A percentile compares a stretch with the other conserved stretches of the same genome.
Conservation (phyloP, 2,329 filamentous ascomycete species). For the Ceratocystiopsis sp. region DNA sequence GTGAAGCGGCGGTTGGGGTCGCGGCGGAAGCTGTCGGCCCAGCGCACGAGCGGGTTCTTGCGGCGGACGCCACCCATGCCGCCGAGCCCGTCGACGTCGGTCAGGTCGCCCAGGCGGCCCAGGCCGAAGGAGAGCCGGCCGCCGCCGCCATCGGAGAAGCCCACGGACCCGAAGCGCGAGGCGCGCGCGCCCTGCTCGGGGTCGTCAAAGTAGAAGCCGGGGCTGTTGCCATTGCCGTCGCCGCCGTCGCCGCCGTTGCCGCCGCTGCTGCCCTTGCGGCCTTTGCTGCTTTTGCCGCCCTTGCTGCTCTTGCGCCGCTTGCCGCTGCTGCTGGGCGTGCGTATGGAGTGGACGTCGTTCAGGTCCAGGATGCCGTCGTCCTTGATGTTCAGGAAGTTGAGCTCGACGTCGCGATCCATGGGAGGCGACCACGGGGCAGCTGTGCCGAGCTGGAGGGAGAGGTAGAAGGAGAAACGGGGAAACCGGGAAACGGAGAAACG, state of each 20-base stretch:
- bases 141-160: neutral
- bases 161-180: neutral
- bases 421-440: no score
- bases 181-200: conserved; percentile 2
- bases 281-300: no score
- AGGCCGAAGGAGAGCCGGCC: neutral
- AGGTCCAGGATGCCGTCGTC: neutral
- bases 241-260: neutral
- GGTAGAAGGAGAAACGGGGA: no score
- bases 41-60: conserved; percentile 14
- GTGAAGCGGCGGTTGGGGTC: conserved; percentile 35
- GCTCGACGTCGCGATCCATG: neutral
- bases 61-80: conserved; percentile 4
- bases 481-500: no score
- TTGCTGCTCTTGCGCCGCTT: no score
- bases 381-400: neutral
- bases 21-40: conserved; percentile 46
- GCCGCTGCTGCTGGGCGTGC: no score
- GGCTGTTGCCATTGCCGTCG: neutral
- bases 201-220: conserved; percentile 8
- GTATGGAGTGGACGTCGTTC: no score
- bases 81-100: conserved; percentile 1
- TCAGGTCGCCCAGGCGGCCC: neutral
- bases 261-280: neutral
- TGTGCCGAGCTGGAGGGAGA: no score